A percentile compares a stretch with the other conserved stretches of the same genome.
phyloP scores from a whole-genome alignment of 2,329 filamentous ascomycete genomes.

The Diplodia mutila region DNA sequence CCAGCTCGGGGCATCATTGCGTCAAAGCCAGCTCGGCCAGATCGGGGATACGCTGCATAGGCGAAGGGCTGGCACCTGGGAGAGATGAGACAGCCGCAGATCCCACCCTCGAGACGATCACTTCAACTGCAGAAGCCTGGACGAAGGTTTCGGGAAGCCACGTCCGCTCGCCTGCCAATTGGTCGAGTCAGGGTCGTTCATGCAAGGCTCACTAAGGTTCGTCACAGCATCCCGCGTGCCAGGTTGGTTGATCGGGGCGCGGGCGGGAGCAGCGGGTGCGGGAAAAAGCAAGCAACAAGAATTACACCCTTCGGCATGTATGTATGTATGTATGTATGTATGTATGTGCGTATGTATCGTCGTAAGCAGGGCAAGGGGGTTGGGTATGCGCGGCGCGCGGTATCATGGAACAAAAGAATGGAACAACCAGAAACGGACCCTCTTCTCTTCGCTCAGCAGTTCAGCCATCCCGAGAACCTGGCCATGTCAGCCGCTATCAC shows the following conservation, averaged over 20 bases:
- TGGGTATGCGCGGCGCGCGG: neutral
- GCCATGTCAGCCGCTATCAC: constrained; percentile 37
- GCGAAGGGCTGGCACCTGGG: neutral
- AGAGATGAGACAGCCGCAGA: neutral
- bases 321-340: no score
- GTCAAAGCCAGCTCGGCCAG: neutral
- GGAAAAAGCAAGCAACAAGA: constrained; percentile 5
- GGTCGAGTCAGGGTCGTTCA: neutral
- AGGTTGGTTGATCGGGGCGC: neutral
- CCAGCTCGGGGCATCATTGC: no score
- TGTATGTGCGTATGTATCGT: no score
- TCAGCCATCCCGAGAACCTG: constrained; percentile 14
- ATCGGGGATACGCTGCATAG: neutral
- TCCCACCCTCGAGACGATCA: neutral
- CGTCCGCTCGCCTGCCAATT: neutral
- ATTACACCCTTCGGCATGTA: no score
- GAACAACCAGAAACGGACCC: neutral
- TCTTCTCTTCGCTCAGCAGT: constrained; percentile 3
- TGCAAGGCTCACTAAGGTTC: neutral
- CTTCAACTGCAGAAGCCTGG: neutral
- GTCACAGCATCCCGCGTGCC: neutral
- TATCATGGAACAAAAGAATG: constrained; percentile 4
- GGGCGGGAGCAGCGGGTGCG: neutral
- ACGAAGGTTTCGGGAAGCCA: constrained; percentile 10
- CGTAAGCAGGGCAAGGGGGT: neutral